A percentile compares a stretch with the other conserved stretches of the same genome.
Evolutionary conservation across 2,329 filamentous ascomycete genomes (phyloP).

Genomic region (Chaetomium strumarium): DNA sequence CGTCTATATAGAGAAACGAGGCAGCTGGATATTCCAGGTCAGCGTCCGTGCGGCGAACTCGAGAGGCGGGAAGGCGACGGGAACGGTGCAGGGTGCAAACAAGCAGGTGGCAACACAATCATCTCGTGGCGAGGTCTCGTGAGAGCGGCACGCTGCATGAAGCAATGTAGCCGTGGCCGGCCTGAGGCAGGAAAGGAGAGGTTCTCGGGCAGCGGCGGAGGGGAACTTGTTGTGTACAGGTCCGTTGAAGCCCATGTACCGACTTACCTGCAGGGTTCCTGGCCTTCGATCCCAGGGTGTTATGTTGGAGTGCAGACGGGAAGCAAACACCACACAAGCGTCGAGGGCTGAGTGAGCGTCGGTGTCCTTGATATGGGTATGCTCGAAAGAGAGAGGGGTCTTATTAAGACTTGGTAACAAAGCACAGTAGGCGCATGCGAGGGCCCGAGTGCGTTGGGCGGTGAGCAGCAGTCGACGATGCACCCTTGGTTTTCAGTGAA

Average conservation of each 20-base stretch:
- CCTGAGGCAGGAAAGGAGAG: conserved; percentile 11
- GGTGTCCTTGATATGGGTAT: background rate
- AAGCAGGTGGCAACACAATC: conserved; percentile 20
- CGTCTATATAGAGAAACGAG: conserved; percentile 4
- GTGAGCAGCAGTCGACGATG: background rate
- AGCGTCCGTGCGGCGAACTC: conserved; percentile 14
- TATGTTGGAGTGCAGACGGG: background rate
- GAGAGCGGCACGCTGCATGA: conserved; percentile 24
- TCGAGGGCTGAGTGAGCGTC: background rate
- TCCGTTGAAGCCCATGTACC: background rate
- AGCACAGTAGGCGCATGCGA: conserved; percentile 7
- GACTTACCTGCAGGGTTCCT: conserved; percentile 19
- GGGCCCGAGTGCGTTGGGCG: conserved; percentile 1
- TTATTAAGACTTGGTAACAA: too few relatives aligned
- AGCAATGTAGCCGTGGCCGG: conserved; percentile 20
- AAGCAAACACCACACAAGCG: conserved; percentile 2
- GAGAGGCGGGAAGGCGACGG: conserved; percentile 8
- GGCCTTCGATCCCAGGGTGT: background rate
- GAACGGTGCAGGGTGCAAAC: conserved; percentile 19
- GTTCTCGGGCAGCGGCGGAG: background rate
- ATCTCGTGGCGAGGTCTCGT: conserved; percentile 23
- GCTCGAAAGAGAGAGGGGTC: background rate
- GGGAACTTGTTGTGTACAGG: conserved; percentile 8
- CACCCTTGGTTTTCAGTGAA: background rate
- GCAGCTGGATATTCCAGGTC: conserved; percentile 7